These are phyloP conservation scores for Metschnikowia drakensbergensis DNA, from an alignment of 805 yeast genomes.

Conservation along the genomic window DNA sequence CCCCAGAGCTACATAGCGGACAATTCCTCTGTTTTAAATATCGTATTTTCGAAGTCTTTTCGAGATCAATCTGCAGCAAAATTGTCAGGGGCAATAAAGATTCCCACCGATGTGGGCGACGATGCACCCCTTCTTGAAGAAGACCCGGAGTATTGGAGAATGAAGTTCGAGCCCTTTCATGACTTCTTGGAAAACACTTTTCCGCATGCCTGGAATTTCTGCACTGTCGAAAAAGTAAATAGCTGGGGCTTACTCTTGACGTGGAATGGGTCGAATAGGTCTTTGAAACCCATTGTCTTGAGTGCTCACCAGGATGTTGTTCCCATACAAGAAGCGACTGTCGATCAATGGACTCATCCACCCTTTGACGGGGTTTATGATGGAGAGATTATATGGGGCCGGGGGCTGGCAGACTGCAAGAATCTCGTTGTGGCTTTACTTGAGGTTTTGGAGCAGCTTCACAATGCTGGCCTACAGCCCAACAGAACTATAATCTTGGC, in stretches of 20 bases:
- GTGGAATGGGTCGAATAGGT: slow-evolving; percentile 3
- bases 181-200: slow-evolving; percentile 3
- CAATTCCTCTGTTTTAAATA: slow-evolving; percentile 24
- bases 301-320: slow-evolving; percentile 16
- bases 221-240: slow-evolving; percentile 10
- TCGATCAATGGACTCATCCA: slow-evolving; percentile 12
- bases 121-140: slow-evolving; percentile 39
- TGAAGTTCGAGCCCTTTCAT: slow-evolving; percentile 20
- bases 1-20: slow-evolving; percentile 23
- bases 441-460: slow-evolving; percentile 33
- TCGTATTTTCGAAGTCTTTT: slow-evolving; percentile 10
- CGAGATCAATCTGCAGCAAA: slow-evolving; percentile 33
- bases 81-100: slow-evolving; percentile 54
- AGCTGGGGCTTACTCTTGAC: slow-evolving; percentile 12
- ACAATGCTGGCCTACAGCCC: slow-evolving; percentile 7
- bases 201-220: slow-evolving; percentile 7
- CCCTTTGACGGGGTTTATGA: slow-evolving; percentile 14
- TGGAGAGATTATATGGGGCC: slow-evolving; percentile 53
- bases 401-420: slow-evolving; percentile 77
- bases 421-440: slow-evolving; percentile 60
- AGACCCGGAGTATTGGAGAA: slow-evolving; percentile 46
- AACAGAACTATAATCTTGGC: slow-evolving; percentile 11
- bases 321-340: slow-evolving; percentile 11
- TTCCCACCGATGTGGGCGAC: slow-evolving; percentile 64
- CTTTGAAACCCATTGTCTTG: slow-evolving; percentile 14